Evolutionary conservation across 768 basidiomycete species (phyloP), one percentile per base, ranked within the genome.

Genomic region (Boletus eberwhitei): DNA sequence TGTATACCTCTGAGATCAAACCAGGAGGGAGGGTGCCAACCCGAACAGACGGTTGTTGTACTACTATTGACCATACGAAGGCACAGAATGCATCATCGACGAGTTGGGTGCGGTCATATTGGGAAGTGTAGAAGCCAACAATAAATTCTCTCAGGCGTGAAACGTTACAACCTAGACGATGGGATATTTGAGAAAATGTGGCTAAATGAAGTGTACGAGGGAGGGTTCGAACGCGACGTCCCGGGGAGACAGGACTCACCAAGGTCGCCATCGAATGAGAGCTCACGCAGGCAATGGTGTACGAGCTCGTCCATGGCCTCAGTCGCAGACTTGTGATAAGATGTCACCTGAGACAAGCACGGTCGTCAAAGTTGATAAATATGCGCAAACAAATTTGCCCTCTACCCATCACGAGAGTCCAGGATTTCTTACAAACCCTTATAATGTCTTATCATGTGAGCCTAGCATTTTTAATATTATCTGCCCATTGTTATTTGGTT

Each of bases 221-320:
- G 53, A 72, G 75, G 77, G 61, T 74, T 79, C 77, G 78, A 81
- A 79, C 79, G 64, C 74, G 61, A 60, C 52, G 49, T 55, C 43
- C 29, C 42, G 38, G 48, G 22, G 26, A 7, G 40, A 8, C 16
- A 38, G 8, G 14, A 80, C 87, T 76, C 70, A 94, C 93, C 93
- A 40, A 91, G 77, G 68, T 94, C 90, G 6, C 93, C 93, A 64
- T 94, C 92, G 71, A 93, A 94, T 6, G 93, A 84, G 31, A 96
- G 77, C 69, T 96, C 91, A 37, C 87, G 86, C 35, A 93, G 78
- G 66, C 88, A 88, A 67, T 92, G 86, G 64, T 87, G 85, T 37
- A 95, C 74, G 41, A 96, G 83, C 65, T 92, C 87, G 67, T 95
- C 93, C 87, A 95, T 93, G 34, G n/a, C 42, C 14, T 12, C 19